Base-by-base conservation (phyloP, 345 rosid species). In the Lepidium aucheri region DNA sequence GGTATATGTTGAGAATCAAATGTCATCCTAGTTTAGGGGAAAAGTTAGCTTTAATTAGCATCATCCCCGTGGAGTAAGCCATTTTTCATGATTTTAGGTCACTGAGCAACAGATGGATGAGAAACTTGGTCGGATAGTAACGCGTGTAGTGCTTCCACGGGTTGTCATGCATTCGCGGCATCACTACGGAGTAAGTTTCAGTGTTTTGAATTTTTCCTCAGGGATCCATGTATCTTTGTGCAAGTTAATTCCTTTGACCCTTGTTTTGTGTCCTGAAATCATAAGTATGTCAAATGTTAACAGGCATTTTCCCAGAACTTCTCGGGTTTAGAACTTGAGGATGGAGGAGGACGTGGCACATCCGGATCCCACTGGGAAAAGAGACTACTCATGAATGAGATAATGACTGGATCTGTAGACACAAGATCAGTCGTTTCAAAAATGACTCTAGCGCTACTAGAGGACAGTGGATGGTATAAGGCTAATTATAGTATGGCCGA, bases 351-450 rank as follows among this genome's bases (percentile, higher is more conserved):
- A 43, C 97, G 99, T 52, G 99, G 99, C 65, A 94, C 99, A 64
- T 94, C 99, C 62, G 99, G 99, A 64, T 94, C 99, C 46, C 99
- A 94, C 70, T 94, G 99, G 99, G 99, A 94, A 56, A 94, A 94
- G 66, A 84, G 99, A 74, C 96, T 94, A 45, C 78, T 94, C 74
- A 94, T 94, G 99, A 94, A 94, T 70, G 99, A 94, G 81, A 90
- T 94, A 65, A 94, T 94, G 99, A 94, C 99, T 9, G 99, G 99
- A 46, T 94, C 99, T 33, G 99, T 94, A 26, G 99, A 94, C 76
- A 88, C 97, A 18, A 80, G 93, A 83, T 94, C 99, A 47, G 97
- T 94, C 4, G 97, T 94, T 75, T 94, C 99, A 10, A 94, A 88
- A 81, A 94, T 91, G 97, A 94, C 97, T 39, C 76, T 94, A 24